Evolutionary conservation across 1,284 basidiomycete species (phyloP).

Genomic region (Sanghuangporus sanghuang): DNA sequence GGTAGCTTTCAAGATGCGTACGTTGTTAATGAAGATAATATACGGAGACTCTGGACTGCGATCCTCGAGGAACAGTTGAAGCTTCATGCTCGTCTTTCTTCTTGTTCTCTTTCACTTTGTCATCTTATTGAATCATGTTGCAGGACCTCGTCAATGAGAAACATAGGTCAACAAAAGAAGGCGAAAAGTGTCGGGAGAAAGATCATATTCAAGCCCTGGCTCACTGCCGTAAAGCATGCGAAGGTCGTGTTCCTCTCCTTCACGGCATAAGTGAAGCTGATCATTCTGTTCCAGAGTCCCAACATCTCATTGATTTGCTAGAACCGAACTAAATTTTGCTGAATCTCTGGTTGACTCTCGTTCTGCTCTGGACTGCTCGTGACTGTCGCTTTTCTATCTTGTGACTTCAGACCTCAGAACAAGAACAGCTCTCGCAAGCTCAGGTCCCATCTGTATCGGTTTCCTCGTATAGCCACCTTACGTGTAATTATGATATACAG

Average conservation of each 20-base stretch:
- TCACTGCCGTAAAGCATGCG: conserved; percentile 16
- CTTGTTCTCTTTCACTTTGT: not conserved
- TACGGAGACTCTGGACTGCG: conserved; percentile 14
- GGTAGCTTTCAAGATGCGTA: conserved; percentile 13
- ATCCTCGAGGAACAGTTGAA: conserved; percentile 15
- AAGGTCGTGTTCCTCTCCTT: conserved; percentile 2
- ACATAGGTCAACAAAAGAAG: not conserved
- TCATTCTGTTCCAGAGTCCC: not conserved
- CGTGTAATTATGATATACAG: too few relatives aligned
- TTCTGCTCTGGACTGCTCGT: not conserved
- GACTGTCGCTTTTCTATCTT: not conserved
- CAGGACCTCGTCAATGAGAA: conserved; percentile 9
- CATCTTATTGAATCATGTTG: not conserved
- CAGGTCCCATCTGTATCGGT: too few relatives aligned
- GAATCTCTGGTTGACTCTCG: not conserved
- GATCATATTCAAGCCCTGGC: conserved; percentile 16
- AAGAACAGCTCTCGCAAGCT: too few relatives aligned
- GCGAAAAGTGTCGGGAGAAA: conserved; percentile 10
- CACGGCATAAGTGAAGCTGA: not conserved
- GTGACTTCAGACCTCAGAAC: not conserved
- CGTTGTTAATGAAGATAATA: conserved; percentile 11
- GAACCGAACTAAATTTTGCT: not conserved
- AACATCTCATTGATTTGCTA: not conserved
- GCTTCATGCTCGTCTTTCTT: conserved; percentile 7
- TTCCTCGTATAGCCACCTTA: too few relatives aligned